These are phyloP conservation scores for Avicennia marina DNA, from an alignment of 257 asterid genomes.

Conservation along the genomic window DNA sequence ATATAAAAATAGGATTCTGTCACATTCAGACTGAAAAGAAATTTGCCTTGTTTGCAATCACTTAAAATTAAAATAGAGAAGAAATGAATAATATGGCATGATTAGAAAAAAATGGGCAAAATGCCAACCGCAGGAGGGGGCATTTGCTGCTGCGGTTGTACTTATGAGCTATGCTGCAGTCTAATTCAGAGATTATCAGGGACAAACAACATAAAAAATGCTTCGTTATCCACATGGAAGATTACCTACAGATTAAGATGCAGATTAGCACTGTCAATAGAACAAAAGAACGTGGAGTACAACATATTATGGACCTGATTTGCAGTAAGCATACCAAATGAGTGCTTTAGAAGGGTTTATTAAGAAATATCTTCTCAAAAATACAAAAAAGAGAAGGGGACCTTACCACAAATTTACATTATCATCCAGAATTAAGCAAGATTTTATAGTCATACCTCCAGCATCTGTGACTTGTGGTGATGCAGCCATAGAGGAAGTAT, in stretches of 20 bases:
- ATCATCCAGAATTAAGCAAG: conserved; percentile 8
- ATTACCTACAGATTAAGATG: no score
- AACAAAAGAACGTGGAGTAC: background rate
- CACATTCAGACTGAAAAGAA: background rate
- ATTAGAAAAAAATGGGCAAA: no score
- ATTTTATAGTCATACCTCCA: conserved; percentile 48
- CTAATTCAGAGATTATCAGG: conserved; percentile 3
- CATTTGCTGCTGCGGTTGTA: no score
- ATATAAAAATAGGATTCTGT: background rate
- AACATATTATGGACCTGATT: no score
- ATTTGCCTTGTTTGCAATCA: conserved; percentile 8
- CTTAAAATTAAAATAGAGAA: conserved; percentile 1
- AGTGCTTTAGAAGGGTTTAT: no score
- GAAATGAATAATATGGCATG: background rate
- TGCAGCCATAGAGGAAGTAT: conserved; percentile 30
- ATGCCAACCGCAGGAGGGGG: no score
- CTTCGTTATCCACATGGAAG: conserved; percentile 13
- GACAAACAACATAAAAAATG: conserved; percentile 1
- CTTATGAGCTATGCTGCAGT: no score
- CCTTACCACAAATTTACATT: background rate
- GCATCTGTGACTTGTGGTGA: conserved; percentile 31
- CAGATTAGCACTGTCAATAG: background rate
- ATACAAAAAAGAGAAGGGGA: background rate
- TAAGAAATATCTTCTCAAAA: no score
- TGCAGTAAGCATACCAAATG: no score